These are phyloP conservation scores for Leishmania mexicana DNA, from an alignment of 208 protist species.

Conservation along the genomic window DNA sequence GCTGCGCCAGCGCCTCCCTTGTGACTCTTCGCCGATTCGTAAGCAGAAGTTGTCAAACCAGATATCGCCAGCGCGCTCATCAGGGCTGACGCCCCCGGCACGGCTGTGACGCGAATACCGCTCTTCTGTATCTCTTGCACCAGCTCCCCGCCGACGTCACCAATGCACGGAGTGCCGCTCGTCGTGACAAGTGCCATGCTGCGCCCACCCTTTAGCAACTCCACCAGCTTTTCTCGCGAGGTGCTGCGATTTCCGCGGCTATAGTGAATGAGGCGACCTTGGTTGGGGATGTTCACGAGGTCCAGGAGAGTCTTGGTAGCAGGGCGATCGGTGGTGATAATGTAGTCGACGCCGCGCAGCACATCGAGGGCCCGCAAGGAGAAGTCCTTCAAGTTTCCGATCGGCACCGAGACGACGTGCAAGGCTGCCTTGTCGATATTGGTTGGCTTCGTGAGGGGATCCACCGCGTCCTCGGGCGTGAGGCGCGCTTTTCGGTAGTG, in stretches of 20 bases:
- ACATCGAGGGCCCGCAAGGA: conserved; percentile 83
- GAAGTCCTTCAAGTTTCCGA: conserved; percentile 94
- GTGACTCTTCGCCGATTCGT: conserved; percentile 28
- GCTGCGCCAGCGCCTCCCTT: background rate
- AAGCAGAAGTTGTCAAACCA: conserved; percentile 66
- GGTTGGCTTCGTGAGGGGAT: conserved; percentile 82
- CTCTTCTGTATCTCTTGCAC: conserved; percentile 81
- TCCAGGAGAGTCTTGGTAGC: conserved; percentile 87
- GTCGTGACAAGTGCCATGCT: conserved; percentile 91
- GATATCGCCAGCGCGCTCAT: conserved; percentile 77
- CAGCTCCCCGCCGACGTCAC: conserved; percentile 81
- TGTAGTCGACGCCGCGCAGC: conserved; percentile 88
- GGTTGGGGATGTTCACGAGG: conserved; percentile 75
- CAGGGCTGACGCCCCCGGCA: conserved; percentile 81
- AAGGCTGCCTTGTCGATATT: conserved; percentile 75
- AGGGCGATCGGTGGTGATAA: conserved; percentile 80
- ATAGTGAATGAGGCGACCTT: conserved; percentile 90
- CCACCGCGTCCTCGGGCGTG: conserved; percentile 66
- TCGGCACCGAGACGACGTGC: conserved; percentile 90
- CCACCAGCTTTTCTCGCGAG: conserved; percentile 76
- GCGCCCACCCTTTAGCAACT: conserved; percentile 84
- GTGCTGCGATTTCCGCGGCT: conserved; percentile 66
- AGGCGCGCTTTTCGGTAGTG: conserved; percentile 63
- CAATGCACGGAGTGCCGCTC: conserved; percentile 88
- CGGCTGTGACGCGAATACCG: conserved; percentile 81